Base-by-base conservation (phyloP, 176 grass and related monocot species). In the maize (Zea mays) region DNA sequence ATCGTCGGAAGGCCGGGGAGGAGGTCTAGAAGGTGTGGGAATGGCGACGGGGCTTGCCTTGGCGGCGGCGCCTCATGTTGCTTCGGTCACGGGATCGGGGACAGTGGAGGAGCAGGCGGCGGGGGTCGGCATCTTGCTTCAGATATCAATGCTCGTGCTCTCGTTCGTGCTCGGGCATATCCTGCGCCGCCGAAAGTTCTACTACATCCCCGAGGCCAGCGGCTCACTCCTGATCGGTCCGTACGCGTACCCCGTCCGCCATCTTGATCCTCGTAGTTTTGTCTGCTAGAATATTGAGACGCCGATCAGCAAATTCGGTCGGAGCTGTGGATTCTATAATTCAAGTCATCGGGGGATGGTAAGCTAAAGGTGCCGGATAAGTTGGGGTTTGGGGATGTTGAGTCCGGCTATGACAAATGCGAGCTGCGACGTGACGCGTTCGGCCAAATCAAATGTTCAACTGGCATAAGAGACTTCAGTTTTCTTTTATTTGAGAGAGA, bases 61-160 rank as follows among this genome's bases (percentile, higher is more conserved):
- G 54, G 82, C 79, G 52, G 67, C 74, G 66, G 49, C 90, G 82
- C 74, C 70, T 59, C 48, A 27, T 39, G 57, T 3, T 13, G 79
- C 2, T 10, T 62, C 79, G 34, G 78, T 21, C 34, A 43, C 50
- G 80, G 80, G 61, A 52, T 67, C 62, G 58, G 88, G 85, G 42
- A 61, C 64, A 66, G 90, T 78, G 38, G 92, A 85, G 42, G 90
- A 97, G 67, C 82, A 97, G 81, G 94, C 88, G 86, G 90, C 90
- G 3, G 94, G 94, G 44, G 94, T 93, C 35, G 94, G 94, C 78
- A 93, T 97, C 75, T 85, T 97, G 65, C 88, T 97, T 9, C 94
- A 97, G 88, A 97, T 97, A 81, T 97, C 90, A 17, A 97, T 97
- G 94, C 84, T 97, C 50, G 93, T 97, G 41, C 84, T 97, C 39